These are phyloP conservation scores for Solanum tarapatanum DNA, from an alignment of 257 asterid genomes.

Conservation along the genomic window DNA sequence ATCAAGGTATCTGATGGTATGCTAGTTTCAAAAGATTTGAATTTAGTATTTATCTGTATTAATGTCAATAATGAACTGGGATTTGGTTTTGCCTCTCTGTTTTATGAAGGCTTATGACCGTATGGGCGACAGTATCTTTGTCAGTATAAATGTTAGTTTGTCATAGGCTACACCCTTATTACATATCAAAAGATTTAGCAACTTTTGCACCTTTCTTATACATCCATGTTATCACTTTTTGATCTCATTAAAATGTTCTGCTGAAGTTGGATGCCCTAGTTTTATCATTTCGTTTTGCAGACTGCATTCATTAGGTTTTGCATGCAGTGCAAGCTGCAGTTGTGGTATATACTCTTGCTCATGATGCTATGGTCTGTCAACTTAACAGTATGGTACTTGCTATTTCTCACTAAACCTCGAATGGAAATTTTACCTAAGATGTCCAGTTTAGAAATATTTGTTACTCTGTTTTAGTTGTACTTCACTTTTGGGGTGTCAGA, in stretches of 20 bases:
- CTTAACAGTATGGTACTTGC: background rate
- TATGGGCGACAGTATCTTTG: background rate
- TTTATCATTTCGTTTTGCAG: background rate
- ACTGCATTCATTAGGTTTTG: background rate
- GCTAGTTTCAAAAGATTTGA: constrained; percentile 22
- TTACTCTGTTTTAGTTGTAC: background rate
- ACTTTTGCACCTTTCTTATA: background rate
- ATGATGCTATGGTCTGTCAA: background rate
- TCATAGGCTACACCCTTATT: background rate
- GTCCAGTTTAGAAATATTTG: background rate
- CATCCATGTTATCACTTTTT: background rate
- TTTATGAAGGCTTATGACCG: background rate
- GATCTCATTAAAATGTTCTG: background rate
- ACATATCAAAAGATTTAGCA: background rate
- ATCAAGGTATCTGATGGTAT: constrained; percentile 87
- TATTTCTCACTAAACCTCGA: background rate
- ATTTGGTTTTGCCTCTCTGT: background rate
- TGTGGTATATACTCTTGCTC: background rate
- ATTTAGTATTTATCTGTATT: background rate
- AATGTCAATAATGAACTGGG: background rate
- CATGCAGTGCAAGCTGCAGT: background rate
- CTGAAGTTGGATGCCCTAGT: background rate
- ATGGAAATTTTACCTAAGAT: background rate
- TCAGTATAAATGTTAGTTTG: background rate
- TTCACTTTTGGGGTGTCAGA: background rate